Base-by-base conservation (phyloP, 352 stramenopile species). In the Globisporangium alternatum region DNA sequence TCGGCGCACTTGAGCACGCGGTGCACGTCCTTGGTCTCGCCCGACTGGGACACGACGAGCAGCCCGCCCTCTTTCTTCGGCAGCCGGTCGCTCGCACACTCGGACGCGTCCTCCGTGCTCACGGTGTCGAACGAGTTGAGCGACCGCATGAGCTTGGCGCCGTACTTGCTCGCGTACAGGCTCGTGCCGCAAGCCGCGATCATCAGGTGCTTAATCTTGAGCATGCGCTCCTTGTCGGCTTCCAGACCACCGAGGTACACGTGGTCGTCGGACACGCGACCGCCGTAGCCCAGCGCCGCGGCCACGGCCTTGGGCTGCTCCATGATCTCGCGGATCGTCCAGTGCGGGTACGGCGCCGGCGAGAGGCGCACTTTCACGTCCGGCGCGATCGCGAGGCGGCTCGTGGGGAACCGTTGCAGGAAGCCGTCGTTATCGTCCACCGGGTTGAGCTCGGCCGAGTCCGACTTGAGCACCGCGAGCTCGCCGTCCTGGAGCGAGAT, bases 1-100 rank as follows among this genome's bases (percentile, higher is more conserved):
- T 95, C 81, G 2, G 97, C 85, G 3, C 87, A 84, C 67, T 97
- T 96, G 21, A 99, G 80, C 47, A 97, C 95, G 56, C 96, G 95
- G 43, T 96, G 89, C 13, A 98, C 97, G 75, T 99, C 97, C 67
- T 97, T 97, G 5, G 97, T 99, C 77, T 99, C 97, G 9, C 97
- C 97, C 28, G 88, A 98, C 76, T 99, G 97, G 45, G 93, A 99
- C 17, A 99, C 96, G 21, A 98, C 97, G 37, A 99, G 80, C 35
- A 99, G 68, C 0, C 94, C 94, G 21, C 83, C 88, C 31, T 97
- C 77, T 54, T 90, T 88, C 59, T 90, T 90, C 0, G 91, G 74
- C 49, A 98, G 86, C n/a, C 97, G 84, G 45, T 97, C 79, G 66
- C 91, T 97, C 3, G 84, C 69, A 70, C 81, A 89, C 74, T 98